Conservation (phyloP, 2,329 filamentous ascomycete species). For the Arthrobotrys entomopaga region DNA sequence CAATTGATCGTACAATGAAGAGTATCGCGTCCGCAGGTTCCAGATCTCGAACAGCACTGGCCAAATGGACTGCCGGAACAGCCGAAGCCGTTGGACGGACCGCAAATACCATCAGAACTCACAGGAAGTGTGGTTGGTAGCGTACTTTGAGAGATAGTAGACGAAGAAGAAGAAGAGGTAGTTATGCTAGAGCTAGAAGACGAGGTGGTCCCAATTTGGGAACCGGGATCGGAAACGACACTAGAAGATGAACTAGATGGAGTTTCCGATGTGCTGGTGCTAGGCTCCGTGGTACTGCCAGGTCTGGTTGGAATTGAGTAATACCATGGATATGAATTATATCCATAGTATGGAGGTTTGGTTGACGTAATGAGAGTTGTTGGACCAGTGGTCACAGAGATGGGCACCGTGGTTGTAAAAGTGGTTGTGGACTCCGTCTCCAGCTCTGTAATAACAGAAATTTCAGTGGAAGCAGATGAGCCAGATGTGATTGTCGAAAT, state of each 20-base stretch:
- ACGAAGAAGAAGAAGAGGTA: slow-evolving; percentile 17
- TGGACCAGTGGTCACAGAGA: slow-evolving; percentile 16
- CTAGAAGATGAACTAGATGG: slow-evolving; percentile 4
- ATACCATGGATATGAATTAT: slow-evolving; percentile 38
- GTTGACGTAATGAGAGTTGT: slow-evolving; percentile 12
- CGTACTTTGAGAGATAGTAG: slow-evolving; percentile 20
- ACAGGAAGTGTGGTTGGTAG: slow-evolving; percentile 32
- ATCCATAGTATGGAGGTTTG: slow-evolving; percentile 28
- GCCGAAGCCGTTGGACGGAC: slow-evolving; percentile 41
- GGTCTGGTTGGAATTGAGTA: slow-evolving; percentile 29
- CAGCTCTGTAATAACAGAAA: slow-evolving; percentile 22
- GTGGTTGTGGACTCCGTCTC: slow-evolving; percentile 21
- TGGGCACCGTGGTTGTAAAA: slow-evolving; percentile 30
- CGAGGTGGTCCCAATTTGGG: background rate
- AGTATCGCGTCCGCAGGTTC: slow-evolving; percentile 44
- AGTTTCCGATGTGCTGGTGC: slow-evolving; percentile 3
- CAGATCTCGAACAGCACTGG: slow-evolving; percentile 48
- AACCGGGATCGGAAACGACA: background rate
- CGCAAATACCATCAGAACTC: slow-evolving; percentile 22
- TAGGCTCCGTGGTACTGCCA: slow-evolving; percentile 4
- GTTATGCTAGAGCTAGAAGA: slow-evolving; percentile 12
- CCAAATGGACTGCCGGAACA: slow-evolving; percentile 42
- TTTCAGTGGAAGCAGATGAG: slow-evolving; percentile 25
- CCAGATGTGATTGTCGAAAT: slow-evolving; percentile 25
- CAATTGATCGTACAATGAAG: slow-evolving; percentile 48